These are phyloP conservation scores for Kwoniella mangroviensis DNA, from an alignment of 768 basidiomycete species.

Conservation along the genomic window DNA sequence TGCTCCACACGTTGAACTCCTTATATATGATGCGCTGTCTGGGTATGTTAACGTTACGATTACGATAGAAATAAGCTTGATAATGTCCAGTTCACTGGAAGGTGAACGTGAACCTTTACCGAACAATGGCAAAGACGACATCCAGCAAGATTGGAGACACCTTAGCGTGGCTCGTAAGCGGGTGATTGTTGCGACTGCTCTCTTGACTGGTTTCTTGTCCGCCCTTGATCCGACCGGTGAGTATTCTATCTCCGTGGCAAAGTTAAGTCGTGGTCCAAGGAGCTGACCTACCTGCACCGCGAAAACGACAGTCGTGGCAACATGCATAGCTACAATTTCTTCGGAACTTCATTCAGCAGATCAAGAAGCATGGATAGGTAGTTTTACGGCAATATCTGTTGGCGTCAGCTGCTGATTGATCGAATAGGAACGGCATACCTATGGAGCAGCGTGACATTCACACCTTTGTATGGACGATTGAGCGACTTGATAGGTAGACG, in stretches of 20 bases:
- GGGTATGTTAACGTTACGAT: background rate
- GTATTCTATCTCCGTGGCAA: background rate
- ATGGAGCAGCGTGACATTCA: slow-evolving; percentile 62
- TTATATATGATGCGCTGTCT: background rate
- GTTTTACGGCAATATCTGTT: too few relatives aligned
- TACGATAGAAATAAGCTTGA: background rate
- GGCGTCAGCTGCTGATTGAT: background rate
- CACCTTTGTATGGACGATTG: slow-evolving; percentile 63
- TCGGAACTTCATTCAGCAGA: slow-evolving; percentile 18
- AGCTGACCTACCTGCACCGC: background rate
- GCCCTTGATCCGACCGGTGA: slow-evolving; percentile 15
- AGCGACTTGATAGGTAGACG: slow-evolving; percentile 64
- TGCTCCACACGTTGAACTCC: background rate
- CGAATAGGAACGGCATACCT: slow-evolving; percentile 27
- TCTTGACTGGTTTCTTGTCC: slow-evolving; percentile 16
- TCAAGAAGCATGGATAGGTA: slow-evolving; percentile 27
- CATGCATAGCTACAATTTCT: slow-evolving; percentile 21
- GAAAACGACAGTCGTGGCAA: slow-evolving; percentile 15
- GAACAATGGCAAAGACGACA: background rate
- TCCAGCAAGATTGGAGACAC: slow-evolving; percentile 16
- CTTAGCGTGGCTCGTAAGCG: slow-evolving; percentile 8
- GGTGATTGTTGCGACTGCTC: slow-evolving; percentile 15
- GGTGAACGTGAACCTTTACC: slow-evolving; percentile 3
- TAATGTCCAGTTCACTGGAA: slow-evolving; percentile 1
- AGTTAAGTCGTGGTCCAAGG: background rate